Evolutionary conservation across 495 filamentous ascomycete species (phyloP).

Genomic region (Lophium mytilinum): DNA sequence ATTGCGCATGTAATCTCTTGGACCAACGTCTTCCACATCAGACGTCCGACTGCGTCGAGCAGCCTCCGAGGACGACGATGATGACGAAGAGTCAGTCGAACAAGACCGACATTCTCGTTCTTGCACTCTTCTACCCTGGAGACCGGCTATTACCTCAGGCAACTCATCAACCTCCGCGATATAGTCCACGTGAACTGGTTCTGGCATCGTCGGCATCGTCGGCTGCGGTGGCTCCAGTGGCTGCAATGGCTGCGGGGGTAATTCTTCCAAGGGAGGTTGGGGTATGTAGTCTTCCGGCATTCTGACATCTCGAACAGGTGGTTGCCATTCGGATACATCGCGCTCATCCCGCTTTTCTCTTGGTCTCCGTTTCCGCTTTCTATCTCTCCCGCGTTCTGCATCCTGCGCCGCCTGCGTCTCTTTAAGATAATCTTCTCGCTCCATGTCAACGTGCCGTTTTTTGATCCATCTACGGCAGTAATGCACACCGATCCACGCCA

Average conservation of each 20-base stretch:
- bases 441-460: not conserved
- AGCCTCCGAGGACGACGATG: too few species aligned
- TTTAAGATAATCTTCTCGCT: not conserved
- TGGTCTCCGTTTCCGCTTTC: not conserved
- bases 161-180: not conserved
- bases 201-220: not conserved
- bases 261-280: not conserved
- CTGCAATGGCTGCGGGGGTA: not conserved
- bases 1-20: not conserved
- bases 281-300: not conserved
- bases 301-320: not conserved
- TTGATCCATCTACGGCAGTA: constrained; percentile 9
- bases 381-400: not conserved
- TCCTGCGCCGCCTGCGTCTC: not conserved
- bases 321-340: not conserved
- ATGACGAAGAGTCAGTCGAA: not conserved
- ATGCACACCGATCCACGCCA: constrained; percentile 13
- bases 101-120: not conserved
- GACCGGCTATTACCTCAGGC: not conserved
- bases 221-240: not conserved
- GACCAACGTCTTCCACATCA: not conserved
- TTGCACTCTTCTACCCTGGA: not conserved
- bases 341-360: not conserved
- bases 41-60: not conserved
- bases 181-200: not conserved